Conservation (phyloP, 75 land plant genomes). For the Cryptomeria japonica region DNA sequence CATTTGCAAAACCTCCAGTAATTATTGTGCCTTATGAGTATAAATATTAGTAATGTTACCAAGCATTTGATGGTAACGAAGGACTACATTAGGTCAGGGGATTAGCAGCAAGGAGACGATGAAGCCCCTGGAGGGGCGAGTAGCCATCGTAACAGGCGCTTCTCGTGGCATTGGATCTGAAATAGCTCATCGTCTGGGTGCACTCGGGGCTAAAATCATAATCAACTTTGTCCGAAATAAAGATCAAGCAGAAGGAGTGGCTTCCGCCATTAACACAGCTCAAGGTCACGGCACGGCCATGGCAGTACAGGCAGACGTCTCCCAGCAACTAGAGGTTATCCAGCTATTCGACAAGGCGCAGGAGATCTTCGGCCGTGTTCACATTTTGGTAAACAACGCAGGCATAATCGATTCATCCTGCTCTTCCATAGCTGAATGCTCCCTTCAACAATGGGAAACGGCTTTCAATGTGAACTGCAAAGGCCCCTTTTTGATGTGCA, state of each 20-base stretch:
- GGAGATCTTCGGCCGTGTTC: slow-evolving; percentile 23
- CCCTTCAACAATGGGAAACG: slow-evolving; percentile 25
- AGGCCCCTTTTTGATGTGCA: slow-evolving; percentile 41
- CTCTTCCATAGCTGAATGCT: slow-evolving; percentile 23
- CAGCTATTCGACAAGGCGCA: slow-evolving; percentile 40
- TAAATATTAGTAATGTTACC: too few relatives aligned
- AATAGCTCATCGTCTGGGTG: slow-evolving; percentile 51
- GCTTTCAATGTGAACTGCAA: slow-evolving; percentile 27
- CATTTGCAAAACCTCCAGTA: too few relatives aligned
- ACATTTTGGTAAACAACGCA: slow-evolving; percentile 42
- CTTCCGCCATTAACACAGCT: slow-evolving; percentile 34
- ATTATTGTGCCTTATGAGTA: too few relatives aligned
- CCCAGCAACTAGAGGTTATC: slow-evolving; percentile 25
- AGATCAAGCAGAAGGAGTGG: slow-evolving; percentile 43
- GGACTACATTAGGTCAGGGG: background rate
- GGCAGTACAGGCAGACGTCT: slow-evolving; percentile 26
- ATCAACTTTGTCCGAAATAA: slow-evolving; percentile 52
- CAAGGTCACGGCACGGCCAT: slow-evolving; percentile 1
- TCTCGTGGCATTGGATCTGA: slow-evolving; percentile 76
- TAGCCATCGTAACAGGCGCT: slow-evolving; percentile 79
- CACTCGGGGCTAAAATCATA: slow-evolving; percentile 65
- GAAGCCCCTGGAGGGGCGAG: slow-evolving; percentile 29
- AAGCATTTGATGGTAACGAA: too few relatives aligned
- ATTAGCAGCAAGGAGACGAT: background rate
- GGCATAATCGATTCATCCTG: slow-evolving; percentile 19